Evolutionary conservation across 306 rosid species (phyloP), one percentile per base, ranked within the genome.

Genomic region (Pueraria montana): DNA sequence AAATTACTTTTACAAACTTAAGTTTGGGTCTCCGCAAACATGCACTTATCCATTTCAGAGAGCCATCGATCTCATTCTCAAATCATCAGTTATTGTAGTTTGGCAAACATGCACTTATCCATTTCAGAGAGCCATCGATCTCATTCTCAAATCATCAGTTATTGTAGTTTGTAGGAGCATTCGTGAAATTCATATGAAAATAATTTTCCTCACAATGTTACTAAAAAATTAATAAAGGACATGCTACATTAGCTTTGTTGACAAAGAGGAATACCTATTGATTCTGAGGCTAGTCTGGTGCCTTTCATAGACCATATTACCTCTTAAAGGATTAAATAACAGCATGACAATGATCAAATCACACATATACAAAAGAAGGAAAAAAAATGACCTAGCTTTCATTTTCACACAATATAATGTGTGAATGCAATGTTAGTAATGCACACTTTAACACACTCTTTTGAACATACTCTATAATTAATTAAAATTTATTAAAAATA

Each of bases 221-320:
- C 58, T 67, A 61, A 56, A 42, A 64, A 56, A 59, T 62, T 63
- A 71, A 73, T 58, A 49, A 72, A 82, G 40, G 24, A 72, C 67
- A 80, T 72, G 80, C 27, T 36, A 82, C 62, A 80, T 52, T 81
- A 58, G 66, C 90, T 89, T 86, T 86, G 78, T 88, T 87, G 90
- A 85, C 90, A 88, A 89, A 84, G 38, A 63, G 56, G 71, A 46
- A 63, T 50, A 68, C 70, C 61, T 55, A 50, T 24, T 27, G 81
- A 74, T 56, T 76, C 64, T 7, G 14, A n/a, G 20, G 69, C 74
- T 32, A 43, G 18, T n/a, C 45, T 13, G 49, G 26, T 64, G 10
- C 78, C 72, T 79, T 62, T 68, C 55, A 70, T 64, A 45, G 34
- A 45, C 55, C 30, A 75, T 32, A 42, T 73, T 64, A 55, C 5